Evolutionary conservation across 2,329 filamentous ascomycete genomes (phyloP).

Genomic region (Talaromyces sp.): DNA sequence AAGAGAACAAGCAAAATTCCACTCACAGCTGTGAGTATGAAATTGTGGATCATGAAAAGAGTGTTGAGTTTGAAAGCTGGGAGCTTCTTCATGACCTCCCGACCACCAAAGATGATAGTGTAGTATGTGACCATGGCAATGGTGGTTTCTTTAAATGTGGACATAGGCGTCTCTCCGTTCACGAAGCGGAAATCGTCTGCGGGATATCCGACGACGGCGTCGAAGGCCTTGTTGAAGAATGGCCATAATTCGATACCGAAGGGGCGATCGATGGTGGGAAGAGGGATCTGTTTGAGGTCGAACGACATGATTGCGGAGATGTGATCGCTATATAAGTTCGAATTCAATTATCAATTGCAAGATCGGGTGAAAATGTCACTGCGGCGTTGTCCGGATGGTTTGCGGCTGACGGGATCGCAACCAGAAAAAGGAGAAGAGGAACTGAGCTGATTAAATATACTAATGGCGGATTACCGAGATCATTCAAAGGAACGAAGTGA

Average conservation of each 20-base stretch:
- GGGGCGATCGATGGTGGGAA: slow-evolving; percentile 82
- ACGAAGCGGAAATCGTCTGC: slow-evolving; percentile 83
- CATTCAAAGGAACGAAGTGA: neutral
- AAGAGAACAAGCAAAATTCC: slow-evolving; percentile 77
- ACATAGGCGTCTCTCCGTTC: slow-evolving; percentile 79
- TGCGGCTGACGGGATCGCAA: slow-evolving; percentile 1
- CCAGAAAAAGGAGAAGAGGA: neutral
- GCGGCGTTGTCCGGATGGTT: neutral
- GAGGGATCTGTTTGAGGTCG: slow-evolving; percentile 52
- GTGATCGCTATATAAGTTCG: neutral
- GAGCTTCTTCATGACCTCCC: slow-evolving; percentile 86
- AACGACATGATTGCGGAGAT: slow-evolving; percentile 43
- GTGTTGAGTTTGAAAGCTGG: slow-evolving; percentile 81
- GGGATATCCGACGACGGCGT: slow-evolving; percentile 72
- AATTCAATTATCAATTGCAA: neutral
- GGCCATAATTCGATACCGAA: slow-evolving; percentile 93
- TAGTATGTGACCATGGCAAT: slow-evolving; percentile 87
- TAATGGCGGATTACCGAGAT: neutral
- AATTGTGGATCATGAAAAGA: slow-evolving; percentile 94
- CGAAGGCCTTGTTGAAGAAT: slow-evolving; percentile 85
- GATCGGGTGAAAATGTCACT: neutral
- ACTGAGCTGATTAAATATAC: neutral
- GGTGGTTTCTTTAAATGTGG: slow-evolving; percentile 77
- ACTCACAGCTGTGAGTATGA: slow-evolving; percentile 85
- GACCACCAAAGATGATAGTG: slow-evolving; percentile 84